These are phyloP conservation scores for Phytophthora palmivora DNA, from an alignment of 352 stramenopile species.

Conservation along the genomic window DNA sequence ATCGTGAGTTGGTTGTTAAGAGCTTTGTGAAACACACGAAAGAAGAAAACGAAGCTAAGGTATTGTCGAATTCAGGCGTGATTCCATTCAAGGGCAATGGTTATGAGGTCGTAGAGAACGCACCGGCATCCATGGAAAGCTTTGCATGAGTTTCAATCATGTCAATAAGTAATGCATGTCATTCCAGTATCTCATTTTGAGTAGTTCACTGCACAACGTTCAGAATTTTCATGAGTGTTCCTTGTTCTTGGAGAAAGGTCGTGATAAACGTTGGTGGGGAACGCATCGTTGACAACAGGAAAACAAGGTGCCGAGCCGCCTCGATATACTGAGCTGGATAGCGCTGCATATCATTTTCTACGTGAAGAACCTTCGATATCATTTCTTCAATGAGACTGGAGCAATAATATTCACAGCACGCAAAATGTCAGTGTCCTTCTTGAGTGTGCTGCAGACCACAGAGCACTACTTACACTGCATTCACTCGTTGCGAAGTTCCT, in stretches of 20 bases:
- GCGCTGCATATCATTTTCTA: conserved; percentile 27
- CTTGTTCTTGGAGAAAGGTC: conserved; percentile 74
- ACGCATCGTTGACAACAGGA: conserved; percentile 66
- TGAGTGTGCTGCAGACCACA: too few relatives aligned
- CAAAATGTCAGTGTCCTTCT: too few relatives aligned
- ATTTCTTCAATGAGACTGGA: conserved; percentile 59
- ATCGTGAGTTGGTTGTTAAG: conserved; percentile 75
- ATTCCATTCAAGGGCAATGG: conserved; percentile 65
- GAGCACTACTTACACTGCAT: conserved; percentile 45
- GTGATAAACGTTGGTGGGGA: conserved; percentile 68
- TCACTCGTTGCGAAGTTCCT: conserved; percentile 32
- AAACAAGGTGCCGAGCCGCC: conserved; percentile 60
- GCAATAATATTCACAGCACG: conserved; percentile 10
- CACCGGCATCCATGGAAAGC: conserved; percentile 72
- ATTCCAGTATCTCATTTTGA: neutral
- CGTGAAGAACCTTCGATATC: conserved; percentile 44
- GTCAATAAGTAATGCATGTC: conserved; percentile 12
- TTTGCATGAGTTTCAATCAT: conserved; percentile 58
- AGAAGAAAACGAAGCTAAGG: conserved; percentile 23
- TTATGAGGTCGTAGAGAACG: conserved; percentile 83
- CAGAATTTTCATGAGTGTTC: conserved; percentile 52
- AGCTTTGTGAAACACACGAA: conserved; percentile 70
- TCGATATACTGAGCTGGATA: conserved; percentile 46
- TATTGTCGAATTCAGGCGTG: conserved; percentile 19
- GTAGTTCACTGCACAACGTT: conserved; percentile 5